Base-by-base conservation (phyloP, 768 basidiomycete genomes). In the Suillus weaverae region DNA sequence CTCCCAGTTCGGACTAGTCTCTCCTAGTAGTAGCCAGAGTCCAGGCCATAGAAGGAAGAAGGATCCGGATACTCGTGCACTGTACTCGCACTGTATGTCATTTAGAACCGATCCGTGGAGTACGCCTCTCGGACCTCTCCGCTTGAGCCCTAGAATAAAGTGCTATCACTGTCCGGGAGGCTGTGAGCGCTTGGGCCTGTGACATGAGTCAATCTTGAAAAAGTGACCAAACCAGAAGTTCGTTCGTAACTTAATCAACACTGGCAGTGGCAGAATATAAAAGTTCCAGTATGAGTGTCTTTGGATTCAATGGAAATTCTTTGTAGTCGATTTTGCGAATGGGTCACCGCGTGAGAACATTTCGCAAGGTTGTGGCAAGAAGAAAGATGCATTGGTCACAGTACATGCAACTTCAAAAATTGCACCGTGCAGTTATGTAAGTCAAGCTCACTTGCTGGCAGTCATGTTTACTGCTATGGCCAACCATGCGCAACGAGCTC, bases 321-420 rank as follows among this genome's bases (percentile, higher is more conserved):
- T 30, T 38, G 56, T 5, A 1, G n/a, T 57, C 2, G 57, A 41
- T 30, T 39, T 50, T 38, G 26, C 7, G 22, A 57, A 26, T 39
- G 38, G 2, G 22, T 50, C 7, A 26, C 22, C 14, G 50, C 30
- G 57, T 59, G 57, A 20, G 57, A 59, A 59, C 26, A 41, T 59
- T 59, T 20, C 26, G 26, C 32, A 59, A 39, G 57, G 57, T 59
- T 30, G 38, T 41, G 57, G 39, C 39, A 41, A 20, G 56, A 57
- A 30, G 41, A 59, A 59, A 18, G 26, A 59, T 22, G 43, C 46
- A 46, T 46, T n/a, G 26, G 22, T 57, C 22, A 57, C 38, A 16
- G 9, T 57, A 16, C 38, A 57, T 30, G 56, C 38, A 39, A 54
- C 32, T 33, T 33, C 26, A 26, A 20, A 20, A 59, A 32, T 39